Conservation (phyloP, 1,284 basidiomycete species). For the Ceratorhiza oryzae-sativae region DNA sequence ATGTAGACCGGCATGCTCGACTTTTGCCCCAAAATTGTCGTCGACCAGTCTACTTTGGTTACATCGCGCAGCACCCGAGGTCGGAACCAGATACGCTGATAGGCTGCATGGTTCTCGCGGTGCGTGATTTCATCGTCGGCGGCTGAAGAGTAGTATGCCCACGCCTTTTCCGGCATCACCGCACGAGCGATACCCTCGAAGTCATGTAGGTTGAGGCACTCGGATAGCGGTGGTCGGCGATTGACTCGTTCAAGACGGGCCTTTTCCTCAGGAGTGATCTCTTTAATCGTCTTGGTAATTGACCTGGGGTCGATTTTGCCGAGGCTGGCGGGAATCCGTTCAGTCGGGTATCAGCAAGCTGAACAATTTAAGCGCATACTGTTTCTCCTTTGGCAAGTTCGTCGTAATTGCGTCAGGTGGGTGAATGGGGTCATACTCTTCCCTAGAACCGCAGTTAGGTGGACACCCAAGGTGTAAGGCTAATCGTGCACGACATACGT, state of each 20-base stretch:
- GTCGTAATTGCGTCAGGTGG: constrained; percentile 87
- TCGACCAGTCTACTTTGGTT: constrained; percentile 79
- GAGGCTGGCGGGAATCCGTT: constrained; percentile 58
- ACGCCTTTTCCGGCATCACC: constrained; percentile 80
- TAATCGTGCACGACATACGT: constrained; percentile 57
- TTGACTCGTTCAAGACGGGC: constrained; percentile 61
- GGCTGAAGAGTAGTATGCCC: constrained; percentile 90
- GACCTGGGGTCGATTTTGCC: constrained; percentile 73
- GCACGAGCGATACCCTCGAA: constrained; percentile 84
- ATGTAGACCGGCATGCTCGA: constrained; percentile 85
- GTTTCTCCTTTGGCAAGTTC: constrained; percentile 78
- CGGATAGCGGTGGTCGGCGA: constrained; percentile 70
- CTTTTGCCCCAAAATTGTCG: constrained; percentile 76
- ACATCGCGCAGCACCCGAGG: constrained; percentile 89
- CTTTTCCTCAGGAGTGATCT: constrained; percentile 67
- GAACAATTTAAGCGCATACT: constrained; percentile 58
- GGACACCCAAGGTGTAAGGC: neutral
- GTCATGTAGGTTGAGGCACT: constrained; percentile 88
- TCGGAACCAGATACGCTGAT: constrained; percentile 92
- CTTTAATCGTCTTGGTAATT: constrained; percentile 60
- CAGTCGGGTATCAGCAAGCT: constrained; percentile 9
- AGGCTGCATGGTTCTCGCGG: constrained; percentile 88
- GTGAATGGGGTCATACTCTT: constrained; percentile 86
- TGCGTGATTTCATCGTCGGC: constrained; percentile 89
- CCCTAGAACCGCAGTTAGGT: constrained; percentile 51